A percentile compares a stretch with the other conserved stretches of the same genome.
Evolutionary conservation across 495 filamentous ascomycete genomes (phyloP).

Genomic region (Thermochaetoides thermophila): DNA sequence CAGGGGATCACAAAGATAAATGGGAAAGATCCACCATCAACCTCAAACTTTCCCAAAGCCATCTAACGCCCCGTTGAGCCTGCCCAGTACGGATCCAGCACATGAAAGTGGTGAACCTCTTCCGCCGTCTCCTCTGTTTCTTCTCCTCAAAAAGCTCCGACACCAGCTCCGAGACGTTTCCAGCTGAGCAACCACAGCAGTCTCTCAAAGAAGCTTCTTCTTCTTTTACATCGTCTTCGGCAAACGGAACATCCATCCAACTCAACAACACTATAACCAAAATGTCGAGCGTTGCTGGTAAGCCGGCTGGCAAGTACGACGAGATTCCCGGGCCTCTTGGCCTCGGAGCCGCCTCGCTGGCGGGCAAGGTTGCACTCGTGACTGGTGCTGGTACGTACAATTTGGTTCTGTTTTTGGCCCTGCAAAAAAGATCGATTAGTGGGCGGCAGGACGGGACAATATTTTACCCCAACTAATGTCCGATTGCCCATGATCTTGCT

Average conservation of each 20-base stretch:
- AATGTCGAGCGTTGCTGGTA: constrained; percentile 24
- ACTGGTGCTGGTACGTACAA: constrained; percentile 29
- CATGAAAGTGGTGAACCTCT: too few relatives aligned
- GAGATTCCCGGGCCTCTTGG: constrained; percentile 35
- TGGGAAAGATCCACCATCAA: too few relatives aligned
- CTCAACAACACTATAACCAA: constrained; percentile 8
- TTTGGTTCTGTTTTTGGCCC: not conserved
- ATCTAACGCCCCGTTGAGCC: too few relatives aligned
- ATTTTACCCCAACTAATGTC: constrained; percentile 23
- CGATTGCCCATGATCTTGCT: too few relatives aligned
- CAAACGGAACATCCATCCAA: constrained; percentile 1
- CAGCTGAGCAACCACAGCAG: too few relatives aligned
- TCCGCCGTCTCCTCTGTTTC: too few relatives aligned
- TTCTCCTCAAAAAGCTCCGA: too few relatives aligned
- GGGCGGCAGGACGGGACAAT: constrained; percentile 7
- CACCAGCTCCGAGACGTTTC: too few relatives aligned
- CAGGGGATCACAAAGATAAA: too few relatives aligned
- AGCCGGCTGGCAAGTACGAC: constrained; percentile 23
- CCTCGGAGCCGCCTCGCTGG: constrained; percentile 31
- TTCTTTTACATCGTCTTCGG: constrained; percentile 6
- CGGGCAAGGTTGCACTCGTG: constrained; percentile 37
- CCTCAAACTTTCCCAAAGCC: too few relatives aligned
- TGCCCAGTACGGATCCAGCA: too few relatives aligned
- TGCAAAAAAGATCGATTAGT: constrained; percentile 1
- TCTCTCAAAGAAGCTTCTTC: constrained; percentile 1